phyloP scores from a whole-genome alignment of 768 basidiomycete genomes.

The Suillus occidentalis region DNA sequence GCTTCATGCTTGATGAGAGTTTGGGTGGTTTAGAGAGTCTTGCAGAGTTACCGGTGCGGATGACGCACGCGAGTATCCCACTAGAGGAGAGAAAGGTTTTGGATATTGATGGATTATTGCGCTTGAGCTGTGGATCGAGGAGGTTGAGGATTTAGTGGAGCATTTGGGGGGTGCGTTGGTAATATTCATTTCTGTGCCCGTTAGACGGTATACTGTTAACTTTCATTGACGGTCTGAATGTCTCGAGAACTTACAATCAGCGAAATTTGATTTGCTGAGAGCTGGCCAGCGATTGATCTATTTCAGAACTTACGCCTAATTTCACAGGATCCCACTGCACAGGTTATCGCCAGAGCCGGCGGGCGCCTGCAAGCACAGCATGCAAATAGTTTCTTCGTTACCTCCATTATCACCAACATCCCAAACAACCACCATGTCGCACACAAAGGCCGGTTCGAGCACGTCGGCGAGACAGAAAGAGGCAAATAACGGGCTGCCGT shows the following conservation, averaged over 20 bases:
- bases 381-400: background rate
- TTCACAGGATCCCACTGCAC: background rate
- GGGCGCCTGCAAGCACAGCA: background rate
- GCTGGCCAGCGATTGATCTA: too few relatives aligned
- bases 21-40: too few relatives aligned
- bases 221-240: too few relatives aligned
- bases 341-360: background rate
- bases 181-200: too few relatives aligned
- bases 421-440: too few relatives aligned
- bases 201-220: too few relatives aligned
- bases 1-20: slow-evolving; percentile 76
- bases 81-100: slow-evolving; percentile 37
- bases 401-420: too few relatives aligned
- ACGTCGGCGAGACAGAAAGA: background rate
- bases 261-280: too few relatives aligned
- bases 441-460: too few relatives aligned
- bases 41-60: slow-evolving; percentile 86
- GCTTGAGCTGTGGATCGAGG: slow-evolving; percentile 93
- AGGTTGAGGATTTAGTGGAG: slow-evolving; percentile 83
- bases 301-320: background rate
- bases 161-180: background rate
- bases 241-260: too few relatives aligned
- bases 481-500: background rate
- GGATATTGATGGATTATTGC: slow-evolving; percentile 80
- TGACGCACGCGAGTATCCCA: slow-evolving; percentile 86